Base-by-base conservation (phyloP, 495 filamentous ascomycete genomes). In the Xylaria bambusicola region DNA sequence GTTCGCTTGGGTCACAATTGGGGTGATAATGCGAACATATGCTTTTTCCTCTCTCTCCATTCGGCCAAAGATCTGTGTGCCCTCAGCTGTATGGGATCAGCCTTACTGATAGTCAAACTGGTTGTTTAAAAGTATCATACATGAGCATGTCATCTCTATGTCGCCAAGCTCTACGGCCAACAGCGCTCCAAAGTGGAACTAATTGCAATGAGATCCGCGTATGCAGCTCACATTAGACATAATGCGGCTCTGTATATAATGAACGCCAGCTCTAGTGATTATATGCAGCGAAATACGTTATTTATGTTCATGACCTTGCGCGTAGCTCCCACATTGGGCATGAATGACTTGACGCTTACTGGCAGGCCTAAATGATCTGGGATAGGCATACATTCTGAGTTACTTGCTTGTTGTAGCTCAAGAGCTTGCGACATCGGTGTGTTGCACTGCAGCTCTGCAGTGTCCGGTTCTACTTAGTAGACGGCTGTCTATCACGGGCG, bases 391-490 rank as follows among this genome's bases (percentile, higher is more conserved):
- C 48, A 51, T 36, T n/a, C n/a, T n/a, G n/a, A 23, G 17, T 36
- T 33, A 35, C 2, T 33, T 20, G 26, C 33, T 52, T 13, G 36
- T 8, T n/a, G 31, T 36, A 56, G 45, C 45, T 57, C 31, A 49
- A 41, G 21, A 41, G 26, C 33, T 18, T 38, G 55, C 21, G 35
- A 21, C 33, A 26, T 38, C 20, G 44, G 42, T 56, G 53, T 21
- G 42, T 57, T 41, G 54, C 44, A 42, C 41, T 24, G 27, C 35
- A 57, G 45, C 24, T 49, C 33, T 57, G 41, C 21, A 36, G 18
- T 21, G 20, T 20, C 54, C 31, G 33, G 31, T 8, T 27, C n/a
- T 56, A n/a, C n/a, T n/a, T n/a, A n/a, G n/a, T n/a, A n/a, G n/a
- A n/a, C n/a, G 24, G 3, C 18, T 47, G 2, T 46, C 33, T 21